These are phyloP conservation scores for Juglanconis oblonga DNA, from an alignment of 2,329 filamentous ascomycete species.

Conservation along the genomic window DNA sequence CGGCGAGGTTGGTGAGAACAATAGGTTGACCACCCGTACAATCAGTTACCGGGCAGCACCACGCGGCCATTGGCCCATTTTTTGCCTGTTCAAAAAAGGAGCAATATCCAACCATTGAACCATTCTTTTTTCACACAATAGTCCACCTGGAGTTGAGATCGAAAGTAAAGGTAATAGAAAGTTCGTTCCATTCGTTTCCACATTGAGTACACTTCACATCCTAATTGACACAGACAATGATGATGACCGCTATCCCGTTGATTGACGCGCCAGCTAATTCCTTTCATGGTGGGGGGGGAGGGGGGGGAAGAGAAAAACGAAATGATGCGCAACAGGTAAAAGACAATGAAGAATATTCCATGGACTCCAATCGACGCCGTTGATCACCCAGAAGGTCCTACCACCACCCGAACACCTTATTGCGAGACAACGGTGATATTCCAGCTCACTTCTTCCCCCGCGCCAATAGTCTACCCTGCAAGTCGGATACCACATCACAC, in stretches of 20 bases:
- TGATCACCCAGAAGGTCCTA: too few species aligned
- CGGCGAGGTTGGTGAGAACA: background rate
- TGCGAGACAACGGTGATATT: background rate
- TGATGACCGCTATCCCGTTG: background rate
- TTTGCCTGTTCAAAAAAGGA: background rate
- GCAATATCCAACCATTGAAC: background rate
- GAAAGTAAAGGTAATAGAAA: background rate
- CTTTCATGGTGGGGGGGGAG: background rate
- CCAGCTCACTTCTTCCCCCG: conserved; percentile 46
- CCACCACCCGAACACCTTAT: background rate
- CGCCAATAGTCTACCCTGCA: conserved; percentile 53
- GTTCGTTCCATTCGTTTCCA: background rate
- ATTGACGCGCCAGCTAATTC: background rate
- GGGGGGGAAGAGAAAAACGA: background rate
- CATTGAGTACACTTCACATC: background rate
- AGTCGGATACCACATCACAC: conserved; percentile 53
- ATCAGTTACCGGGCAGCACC: background rate
- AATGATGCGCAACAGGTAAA: background rate
- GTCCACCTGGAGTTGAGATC: background rate
- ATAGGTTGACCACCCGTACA: background rate
- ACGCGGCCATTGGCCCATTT: background rate
- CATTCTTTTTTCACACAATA: background rate
- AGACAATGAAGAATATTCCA: background rate
- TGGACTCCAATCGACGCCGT: background rate
- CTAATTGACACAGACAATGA: background rate